Evolutionary conservation across 2,329 filamentous ascomycete species (phyloP).

Genomic region (Periglandula ipomoeae): DNA sequence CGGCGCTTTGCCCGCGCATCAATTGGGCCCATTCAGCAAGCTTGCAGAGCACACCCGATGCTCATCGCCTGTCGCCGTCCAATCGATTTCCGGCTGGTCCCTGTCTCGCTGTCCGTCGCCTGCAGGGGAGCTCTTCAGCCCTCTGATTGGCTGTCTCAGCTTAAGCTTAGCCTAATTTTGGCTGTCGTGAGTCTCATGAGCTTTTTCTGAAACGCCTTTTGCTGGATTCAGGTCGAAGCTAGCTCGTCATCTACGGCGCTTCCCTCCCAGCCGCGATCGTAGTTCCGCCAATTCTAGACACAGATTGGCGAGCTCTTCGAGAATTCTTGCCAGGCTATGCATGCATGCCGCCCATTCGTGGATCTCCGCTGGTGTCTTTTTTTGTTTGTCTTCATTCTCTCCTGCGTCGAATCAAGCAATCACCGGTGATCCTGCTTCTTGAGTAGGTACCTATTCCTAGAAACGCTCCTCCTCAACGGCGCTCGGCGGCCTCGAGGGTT

Average conservation of each 20-base stretch:
- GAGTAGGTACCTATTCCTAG: too few relatives aligned
- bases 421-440: too few relatives aligned
- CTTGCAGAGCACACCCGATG: neutral
- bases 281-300: neutral
- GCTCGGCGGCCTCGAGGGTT: too few relatives aligned
- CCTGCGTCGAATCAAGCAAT: too few relatives aligned
- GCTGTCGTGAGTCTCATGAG: constrained; percentile 5
- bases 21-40: neutral
- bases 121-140: constrained; percentile 18
- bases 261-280: too few relatives aligned
- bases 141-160: constrained; percentile 24
- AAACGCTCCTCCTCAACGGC: too few relatives aligned
- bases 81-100: constrained; percentile 13
- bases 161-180: constrained; percentile 25
- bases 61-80: neutral
- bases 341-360: too few relatives aligned
- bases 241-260: neutral
- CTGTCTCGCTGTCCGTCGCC: constrained; percentile 14
- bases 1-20: neutral
- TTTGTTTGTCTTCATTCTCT: too few relatives aligned
- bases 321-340: neutral
- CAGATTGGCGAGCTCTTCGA: constrained; percentile 6
- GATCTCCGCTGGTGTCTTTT: too few relatives aligned
- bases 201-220: constrained; percentile 16
- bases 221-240: neutral